Conservation (phyloP, 805 yeast genomes). For the Saccharomycodes ludwigii region DNA sequence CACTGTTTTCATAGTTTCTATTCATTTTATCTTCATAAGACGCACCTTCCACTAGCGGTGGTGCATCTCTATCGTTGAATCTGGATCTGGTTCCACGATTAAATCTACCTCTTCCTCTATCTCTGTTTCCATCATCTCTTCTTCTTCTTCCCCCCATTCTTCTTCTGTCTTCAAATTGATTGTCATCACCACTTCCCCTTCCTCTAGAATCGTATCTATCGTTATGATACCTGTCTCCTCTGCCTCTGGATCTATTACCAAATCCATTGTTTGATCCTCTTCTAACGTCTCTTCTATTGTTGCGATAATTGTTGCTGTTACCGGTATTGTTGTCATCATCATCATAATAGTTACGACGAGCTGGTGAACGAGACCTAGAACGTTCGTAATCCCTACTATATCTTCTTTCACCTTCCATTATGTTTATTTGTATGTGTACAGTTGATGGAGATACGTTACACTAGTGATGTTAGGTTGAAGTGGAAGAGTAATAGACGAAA, state of each 20-base stretch:
- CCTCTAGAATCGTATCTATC: neutral
- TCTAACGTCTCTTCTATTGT: constrained; percentile 1
- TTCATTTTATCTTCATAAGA: constrained; percentile 28
- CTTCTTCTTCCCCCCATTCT: constrained; percentile 24
- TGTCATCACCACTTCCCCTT: constrained; percentile 31
- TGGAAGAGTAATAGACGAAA: too few relatives aligned
- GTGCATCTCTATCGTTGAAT: constrained; percentile 10
- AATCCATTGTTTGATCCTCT: neutral
- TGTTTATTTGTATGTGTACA: neutral
- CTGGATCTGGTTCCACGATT: constrained; percentile 12
- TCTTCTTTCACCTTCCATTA: constrained; percentile 3
- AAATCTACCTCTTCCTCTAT: constrained; percentile 13
- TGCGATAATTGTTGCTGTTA: constrained; percentile 6
- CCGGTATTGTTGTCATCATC: constrained; percentile 5
- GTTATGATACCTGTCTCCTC: constrained; percentile 4
- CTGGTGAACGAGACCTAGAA: constrained; percentile 15
- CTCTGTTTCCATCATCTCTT: constrained; percentile 23
- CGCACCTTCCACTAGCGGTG: constrained; percentile 7
- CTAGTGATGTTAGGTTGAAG: too few relatives aligned
- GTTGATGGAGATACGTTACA: too few relatives aligned
- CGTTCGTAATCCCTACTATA: constrained; percentile 5
- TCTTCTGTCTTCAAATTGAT: constrained; percentile 22
- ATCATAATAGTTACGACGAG: constrained; percentile 8
- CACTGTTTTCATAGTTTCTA: constrained; percentile 55
- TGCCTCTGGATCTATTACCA: constrained; percentile 4